Base-by-base conservation (phyloP, 768 basidiomycete species). In the Boletellus ananas region DNA sequence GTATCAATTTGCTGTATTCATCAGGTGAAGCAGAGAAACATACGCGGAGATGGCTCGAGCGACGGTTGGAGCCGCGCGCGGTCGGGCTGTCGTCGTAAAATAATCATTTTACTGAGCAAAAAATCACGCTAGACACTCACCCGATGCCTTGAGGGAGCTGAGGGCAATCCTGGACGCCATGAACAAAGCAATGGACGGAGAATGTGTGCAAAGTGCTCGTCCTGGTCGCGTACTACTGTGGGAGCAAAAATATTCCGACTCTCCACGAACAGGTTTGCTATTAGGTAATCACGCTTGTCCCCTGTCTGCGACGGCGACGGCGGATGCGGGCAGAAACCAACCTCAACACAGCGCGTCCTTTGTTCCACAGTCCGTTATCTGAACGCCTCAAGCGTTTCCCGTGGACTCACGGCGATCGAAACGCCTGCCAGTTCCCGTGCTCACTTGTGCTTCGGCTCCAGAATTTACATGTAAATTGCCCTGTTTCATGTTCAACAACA, bases 141-240 rank as follows among this genome's bases (percentile, higher is more conserved):
- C 79, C 59, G 79, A 80, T 50, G 76, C 78, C 70, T 80, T 75
- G 64, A 87, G 71, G 43, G 84, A 72, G 74, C 71, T 79, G 59
- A 84, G 67, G 67, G 81, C 83, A 71, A 86, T 79, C 77, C 83
- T 81, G 66, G 84, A 84, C 57, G 83, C 83, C 84, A 86, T 86
- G 58, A 52, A 45, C 47, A 41, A 27, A 34, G 41, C 37, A 41
- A 31, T 43, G 44, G 43, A 49, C 44, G 31, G 46, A 51, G 38
- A 54, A 35, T 38, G 50, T 44, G 42, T 49, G 45, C 10, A 46
- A 47, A 38, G 45, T 20, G 52, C 36, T 29, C 6, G 23, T 23
- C 23, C 23, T 23, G 3, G 23, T 23, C 40, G 34, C 36, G 57
- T 34, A 35, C 45, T 35, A 46, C 46, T 58, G 68, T 68, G 66